A percentile compares a stretch with the other conserved stretches of the same genome.
Conservation (phyloP, 1,139 yeast genomes). For the Taphrina sp. region DNA sequence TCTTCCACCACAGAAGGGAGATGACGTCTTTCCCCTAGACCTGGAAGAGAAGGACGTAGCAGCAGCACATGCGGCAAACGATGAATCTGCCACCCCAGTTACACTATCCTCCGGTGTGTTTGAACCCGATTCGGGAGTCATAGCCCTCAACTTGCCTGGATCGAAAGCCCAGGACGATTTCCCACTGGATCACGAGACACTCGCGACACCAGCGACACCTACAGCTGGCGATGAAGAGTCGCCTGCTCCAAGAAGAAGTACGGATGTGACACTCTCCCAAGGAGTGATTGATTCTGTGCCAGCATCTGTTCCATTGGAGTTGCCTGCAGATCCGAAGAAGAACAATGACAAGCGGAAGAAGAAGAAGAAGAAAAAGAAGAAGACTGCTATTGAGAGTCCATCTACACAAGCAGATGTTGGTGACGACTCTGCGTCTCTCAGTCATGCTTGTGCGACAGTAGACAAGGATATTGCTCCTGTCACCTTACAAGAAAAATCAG, state of each 20-base stretch:
- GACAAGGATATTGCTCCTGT: no score
- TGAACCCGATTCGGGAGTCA: neutral
- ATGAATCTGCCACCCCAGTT: neutral
- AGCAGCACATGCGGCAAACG: neutral
- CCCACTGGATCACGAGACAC: constrained; percentile 8
- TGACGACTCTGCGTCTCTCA: no score
- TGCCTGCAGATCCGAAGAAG: neutral
- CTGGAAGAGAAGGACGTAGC: neutral
- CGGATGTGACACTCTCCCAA: neutral
- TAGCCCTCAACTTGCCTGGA: constrained; percentile 6
- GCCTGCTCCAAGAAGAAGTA: no score
- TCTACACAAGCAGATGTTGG: no score
- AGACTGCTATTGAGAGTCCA: neutral
- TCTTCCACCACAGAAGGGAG: no score
- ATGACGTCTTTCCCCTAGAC: constrained; percentile 5
- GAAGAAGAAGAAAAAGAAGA: neutral
- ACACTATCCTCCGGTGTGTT: constrained; percentile 13
- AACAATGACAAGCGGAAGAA: neutral
- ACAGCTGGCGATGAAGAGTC: no score
- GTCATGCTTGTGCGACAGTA: no score
- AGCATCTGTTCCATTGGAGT: neutral
- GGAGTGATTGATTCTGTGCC: constrained; percentile 1
- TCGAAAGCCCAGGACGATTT: neutral
- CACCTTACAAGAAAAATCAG: no score
- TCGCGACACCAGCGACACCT: no score